phyloP scores from a whole-genome alignment of 2,329 filamentous ascomycete species.

The Colletotrichum musicola region DNA sequence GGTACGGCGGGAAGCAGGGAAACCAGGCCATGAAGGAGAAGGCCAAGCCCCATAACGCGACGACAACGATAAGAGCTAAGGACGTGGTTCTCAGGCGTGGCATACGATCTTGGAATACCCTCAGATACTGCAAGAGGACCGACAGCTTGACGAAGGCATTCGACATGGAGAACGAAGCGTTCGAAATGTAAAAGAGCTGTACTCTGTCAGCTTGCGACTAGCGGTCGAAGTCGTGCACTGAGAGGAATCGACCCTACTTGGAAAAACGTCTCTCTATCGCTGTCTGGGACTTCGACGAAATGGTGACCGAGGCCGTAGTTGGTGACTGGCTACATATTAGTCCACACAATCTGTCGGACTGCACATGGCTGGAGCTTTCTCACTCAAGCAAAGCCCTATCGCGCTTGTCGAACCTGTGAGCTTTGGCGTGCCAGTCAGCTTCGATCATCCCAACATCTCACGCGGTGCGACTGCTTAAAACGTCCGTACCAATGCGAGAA shows the following conservation, averaged over 20 bases:
- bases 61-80: background rate
- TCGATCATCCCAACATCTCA: rapidly evolving
- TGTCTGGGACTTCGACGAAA: conserved; percentile 11
- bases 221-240: background rate
- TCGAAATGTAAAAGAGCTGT: conserved; percentile 28
- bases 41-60: conserved; percentile 8
- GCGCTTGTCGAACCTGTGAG: conserved; percentile 12
- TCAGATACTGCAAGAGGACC: conserved; percentile 22
- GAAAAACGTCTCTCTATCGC: conserved; percentile 28
- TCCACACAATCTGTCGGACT: background rate
- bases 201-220: background rate
- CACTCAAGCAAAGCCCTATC: conserved; percentile 17
- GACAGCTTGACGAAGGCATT: conserved; percentile 14
- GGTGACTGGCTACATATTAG: background rate
- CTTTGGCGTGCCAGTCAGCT: background rate
- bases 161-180: conserved; percentile 23
- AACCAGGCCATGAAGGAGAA: conserved; percentile 31
- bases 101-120: conserved; percentile 11
- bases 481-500: conserved; percentile 13
- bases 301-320: conserved; percentile 23
- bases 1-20: conserved; percentile 24
- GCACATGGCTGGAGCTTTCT: background rate
- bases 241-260: background rate
- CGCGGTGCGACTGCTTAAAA: background rate
- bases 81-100: background rate